phyloP scores from a whole-genome alignment of 257 asterid genomes.

The Lithospermum erythrorhizon region DNA sequence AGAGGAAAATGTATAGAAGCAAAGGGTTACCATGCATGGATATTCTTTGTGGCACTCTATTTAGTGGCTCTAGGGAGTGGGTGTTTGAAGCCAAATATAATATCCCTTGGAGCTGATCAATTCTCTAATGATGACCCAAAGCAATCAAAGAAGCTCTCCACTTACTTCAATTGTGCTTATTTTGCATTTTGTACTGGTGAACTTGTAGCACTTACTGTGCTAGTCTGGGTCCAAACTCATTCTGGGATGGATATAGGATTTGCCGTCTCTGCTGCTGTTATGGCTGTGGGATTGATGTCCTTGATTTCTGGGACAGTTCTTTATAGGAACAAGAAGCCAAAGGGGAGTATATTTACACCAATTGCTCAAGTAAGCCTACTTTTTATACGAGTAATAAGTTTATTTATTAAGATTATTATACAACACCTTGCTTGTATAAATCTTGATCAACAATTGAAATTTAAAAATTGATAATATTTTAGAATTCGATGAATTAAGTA shows the following conservation, averaged over 20 bases:
- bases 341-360: constrained; percentile 52
- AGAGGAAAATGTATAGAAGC: constrained; percentile 29
- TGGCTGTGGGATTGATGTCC: constrained; percentile 46
- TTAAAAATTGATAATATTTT: no score
- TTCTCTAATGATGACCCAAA: constrained; percentile 21
- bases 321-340: constrained; percentile 41
- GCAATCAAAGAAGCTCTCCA: constrained; percentile 42
- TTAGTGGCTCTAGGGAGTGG: constrained; percentile 74
- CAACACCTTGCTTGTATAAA: no score
- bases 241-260: constrained; percentile 69
- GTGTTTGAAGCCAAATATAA: constrained; percentile 60
- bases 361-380: constrained; percentile 42
- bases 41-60: constrained; percentile 51
- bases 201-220: constrained; percentile 55
- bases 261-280: constrained; percentile 60
- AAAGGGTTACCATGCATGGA: constrained; percentile 43
- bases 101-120: constrained; percentile 70
- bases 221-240: constrained; percentile 65
- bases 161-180: constrained; percentile 65
- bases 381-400: no score
- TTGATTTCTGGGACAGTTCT: constrained; percentile 41
- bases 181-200: constrained; percentile 64
- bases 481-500: no score
- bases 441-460: no score
- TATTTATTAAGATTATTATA: no score